Evolutionary conservation across 1,139 yeast species (phyloP).

Genomic region (Geotrichum bryndzae): DNA sequence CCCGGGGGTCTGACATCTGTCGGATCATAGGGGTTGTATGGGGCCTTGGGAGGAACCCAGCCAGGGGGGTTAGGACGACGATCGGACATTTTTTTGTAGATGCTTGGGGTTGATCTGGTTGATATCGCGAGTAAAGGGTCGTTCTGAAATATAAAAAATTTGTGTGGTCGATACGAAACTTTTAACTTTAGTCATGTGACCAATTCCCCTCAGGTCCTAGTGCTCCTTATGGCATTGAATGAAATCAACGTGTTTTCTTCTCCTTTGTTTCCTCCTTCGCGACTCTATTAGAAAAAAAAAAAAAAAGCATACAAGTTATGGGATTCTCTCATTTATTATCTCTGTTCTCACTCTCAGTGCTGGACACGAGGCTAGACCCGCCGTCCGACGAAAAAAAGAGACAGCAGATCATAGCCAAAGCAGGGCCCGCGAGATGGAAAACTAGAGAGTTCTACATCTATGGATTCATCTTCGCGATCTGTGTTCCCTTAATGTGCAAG

Average conservation of each 20-base stretch:
- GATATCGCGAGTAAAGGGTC: not conserved
- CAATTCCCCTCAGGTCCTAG: not conserved
- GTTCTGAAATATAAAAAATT: not conserved
- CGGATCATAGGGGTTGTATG: conserved; percentile 82
- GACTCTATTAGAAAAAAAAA: not conserved
- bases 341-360: conserved; percentile 61
- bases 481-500: conserved; percentile 75
- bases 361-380: conserved; percentile 68
- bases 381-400: conserved; percentile 44
- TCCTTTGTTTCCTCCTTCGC: not conserved
- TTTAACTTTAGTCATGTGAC: not conserved
- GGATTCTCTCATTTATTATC: conserved; percentile 17
- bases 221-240: not conserved
- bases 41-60: conserved; percentile 77
- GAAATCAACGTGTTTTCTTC: not conserved
- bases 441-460: conserved; percentile 71
- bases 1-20: conserved; percentile 69
- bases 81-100: conserved; percentile 20
- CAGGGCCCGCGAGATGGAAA: conserved; percentile 61
- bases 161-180: not conserved
- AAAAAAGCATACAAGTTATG: not conserved
- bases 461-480: conserved; percentile 52
- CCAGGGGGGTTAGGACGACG: conserved; percentile 78
- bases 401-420: conserved; percentile 39
- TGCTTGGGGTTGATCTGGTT: not conserved